phyloP scores from a whole-genome alignment of 2,329 filamentous ascomycete species.

The Ramularia collo-cygni region DNA sequence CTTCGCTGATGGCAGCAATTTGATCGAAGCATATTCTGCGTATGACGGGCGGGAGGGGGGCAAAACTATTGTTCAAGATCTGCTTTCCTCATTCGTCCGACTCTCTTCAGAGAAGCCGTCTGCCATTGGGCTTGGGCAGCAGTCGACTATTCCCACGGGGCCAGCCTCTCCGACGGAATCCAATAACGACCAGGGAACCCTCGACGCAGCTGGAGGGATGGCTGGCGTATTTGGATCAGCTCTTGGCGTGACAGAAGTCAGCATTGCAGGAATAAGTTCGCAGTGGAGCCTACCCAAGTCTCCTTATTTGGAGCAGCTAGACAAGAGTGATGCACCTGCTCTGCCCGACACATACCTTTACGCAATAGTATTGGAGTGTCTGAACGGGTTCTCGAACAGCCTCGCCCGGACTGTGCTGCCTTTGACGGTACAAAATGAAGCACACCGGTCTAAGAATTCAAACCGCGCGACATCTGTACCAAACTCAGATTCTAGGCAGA shows the following conservation, averaged over 20 bases:
- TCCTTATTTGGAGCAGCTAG: conserved; percentile 86
- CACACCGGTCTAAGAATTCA: conserved; percentile 35
- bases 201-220: conserved; percentile 74
- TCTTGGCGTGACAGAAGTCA: conserved; percentile 58
- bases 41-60: conserved; percentile 70
- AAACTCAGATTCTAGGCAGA: neutral
- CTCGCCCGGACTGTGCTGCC: conserved; percentile 90
- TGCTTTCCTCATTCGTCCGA: conserved; percentile 84
- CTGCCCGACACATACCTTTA: conserved; percentile 94
- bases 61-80: conserved; percentile 69
- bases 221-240: conserved; percentile 77
- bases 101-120: conserved; percentile 84
- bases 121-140: conserved; percentile 80
- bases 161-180: conserved; percentile 50
- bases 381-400: conserved; percentile 84
- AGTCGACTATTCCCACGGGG: conserved; percentile 72
- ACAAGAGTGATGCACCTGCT: conserved; percentile 76
- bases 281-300: conserved; percentile 87
- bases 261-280: conserved; percentile 69
- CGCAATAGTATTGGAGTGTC: conserved; percentile 77
- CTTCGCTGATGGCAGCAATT: conserved; percentile 70
- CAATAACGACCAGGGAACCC: conserved; percentile 72
- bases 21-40: conserved; percentile 71
- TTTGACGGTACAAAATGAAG: conserved; percentile 74
- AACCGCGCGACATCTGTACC: conserved; percentile 2